These are phyloP conservation scores for Xanthoparmelia taractica DNA, from an alignment of 495 filamentous ascomycete genomes.

Conservation along the genomic window DNA sequence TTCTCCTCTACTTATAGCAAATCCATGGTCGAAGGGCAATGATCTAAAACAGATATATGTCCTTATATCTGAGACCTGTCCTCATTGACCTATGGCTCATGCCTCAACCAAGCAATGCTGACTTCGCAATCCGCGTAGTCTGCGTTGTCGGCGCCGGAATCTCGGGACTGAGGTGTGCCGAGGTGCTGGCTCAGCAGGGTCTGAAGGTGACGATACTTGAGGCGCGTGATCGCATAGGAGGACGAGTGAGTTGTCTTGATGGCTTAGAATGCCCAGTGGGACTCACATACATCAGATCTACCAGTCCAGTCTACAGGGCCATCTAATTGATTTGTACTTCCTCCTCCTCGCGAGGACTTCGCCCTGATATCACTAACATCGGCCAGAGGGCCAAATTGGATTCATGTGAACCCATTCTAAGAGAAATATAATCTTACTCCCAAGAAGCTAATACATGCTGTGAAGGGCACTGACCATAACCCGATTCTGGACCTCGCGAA, in stretches of 20 bases:
- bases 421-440: not conserved
- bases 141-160: slow-evolving; percentile 81
- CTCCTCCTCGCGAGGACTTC: not conserved
- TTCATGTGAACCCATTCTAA: slow-evolving; percentile 8
- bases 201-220: slow-evolving; percentile 80
- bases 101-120: not conserved
- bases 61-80: not conserved
- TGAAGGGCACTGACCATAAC: slow-evolving; percentile 62
- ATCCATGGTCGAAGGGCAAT: not conserved
- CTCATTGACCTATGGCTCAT: not conserved
- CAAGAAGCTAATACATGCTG: not conserved
- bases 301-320: slow-evolving; percentile 31
- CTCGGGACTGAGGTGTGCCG: slow-evolving; percentile 79
- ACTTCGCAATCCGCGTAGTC: slow-evolving; percentile 29
- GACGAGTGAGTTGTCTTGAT: slow-evolving; percentile 49
- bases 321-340: slow-evolving; percentile 47
- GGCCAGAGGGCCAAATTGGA: slow-evolving; percentile 33
- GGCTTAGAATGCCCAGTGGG: not conserved
- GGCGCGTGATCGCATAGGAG: slow-evolving; percentile 74
- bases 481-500: slow-evolving; percentile 74
- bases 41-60: not conserved
- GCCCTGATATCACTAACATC: not conserved
- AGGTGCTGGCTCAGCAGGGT: slow-evolving; percentile 69
- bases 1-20: not conserved
- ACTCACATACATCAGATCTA: slow-evolving; percentile 23